Evolutionary conservation across 2,329 filamentous ascomycete species (phyloP).

Genomic region (Paraphoma sp.): DNA sequence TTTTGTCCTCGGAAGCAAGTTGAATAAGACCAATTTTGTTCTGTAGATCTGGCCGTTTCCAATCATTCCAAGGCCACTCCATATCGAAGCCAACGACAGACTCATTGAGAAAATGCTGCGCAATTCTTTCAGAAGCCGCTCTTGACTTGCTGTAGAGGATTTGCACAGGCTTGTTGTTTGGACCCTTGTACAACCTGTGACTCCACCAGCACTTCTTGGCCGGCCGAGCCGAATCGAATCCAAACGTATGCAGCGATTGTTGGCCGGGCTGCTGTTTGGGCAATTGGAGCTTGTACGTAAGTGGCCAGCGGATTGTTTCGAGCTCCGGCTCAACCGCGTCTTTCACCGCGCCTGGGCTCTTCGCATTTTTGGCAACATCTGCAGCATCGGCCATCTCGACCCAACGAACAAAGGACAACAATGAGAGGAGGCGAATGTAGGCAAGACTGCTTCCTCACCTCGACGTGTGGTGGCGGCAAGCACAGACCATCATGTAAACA

Average conservation of each 20-base stretch:
- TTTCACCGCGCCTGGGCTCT: not conserved
- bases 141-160: slow-evolving; percentile 80
- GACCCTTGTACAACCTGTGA: slow-evolving; percentile 69
- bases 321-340: not conserved
- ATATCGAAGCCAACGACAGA: slow-evolving; percentile 85
- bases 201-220: slow-evolving; percentile 63
- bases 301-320: slow-evolving; percentile 21
- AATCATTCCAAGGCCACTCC: slow-evolving; percentile 73
- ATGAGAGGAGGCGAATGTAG: too few species aligned
- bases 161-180: slow-evolving; percentile 61
- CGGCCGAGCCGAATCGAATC: slow-evolving; percentile 7
- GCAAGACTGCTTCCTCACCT: too few species aligned
- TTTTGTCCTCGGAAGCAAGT: slow-evolving; percentile 75
- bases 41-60: slow-evolving; percentile 59
- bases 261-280: slow-evolving; percentile 9
- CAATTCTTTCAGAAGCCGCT: slow-evolving; percentile 70
- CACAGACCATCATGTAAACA: not conserved
- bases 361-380: not conserved
- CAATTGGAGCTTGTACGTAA: slow-evolving; percentile 22
- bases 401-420: too few species aligned
- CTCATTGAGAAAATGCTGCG: slow-evolving; percentile 71
- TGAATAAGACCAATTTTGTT: slow-evolving; percentile 83
- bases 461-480: not conserved
- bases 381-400: too few species aligned
- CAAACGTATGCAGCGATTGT: slow-evolving; percentile 9